Percentiles rank a stretch among this genome's conserved stretches.
These are phyloP conservation scores for Chrysochromulina tobinii DNA, from an alignment of 78 protist genomes.

Conservation along the genomic window DNA sequence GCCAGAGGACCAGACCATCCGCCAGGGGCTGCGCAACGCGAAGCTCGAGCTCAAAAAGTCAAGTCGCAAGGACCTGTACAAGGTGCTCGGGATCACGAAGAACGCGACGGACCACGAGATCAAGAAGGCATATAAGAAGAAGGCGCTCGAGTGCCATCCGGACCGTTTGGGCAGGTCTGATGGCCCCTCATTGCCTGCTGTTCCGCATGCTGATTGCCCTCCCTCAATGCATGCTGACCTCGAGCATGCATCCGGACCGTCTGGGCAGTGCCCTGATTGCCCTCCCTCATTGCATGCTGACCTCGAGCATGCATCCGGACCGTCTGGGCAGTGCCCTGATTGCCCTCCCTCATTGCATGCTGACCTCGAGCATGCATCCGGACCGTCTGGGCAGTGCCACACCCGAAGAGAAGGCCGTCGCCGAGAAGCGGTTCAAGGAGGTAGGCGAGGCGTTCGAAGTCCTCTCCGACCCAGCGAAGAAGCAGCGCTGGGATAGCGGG, in stretches of 20 bases:
- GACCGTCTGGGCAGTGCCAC: not conserved
- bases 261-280: too few species aligned
- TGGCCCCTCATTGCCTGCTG: too few species aligned
- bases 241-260: not conserved
- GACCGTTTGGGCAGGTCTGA: too few species aligned
- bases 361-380: not conserved
- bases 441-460: not conserved
- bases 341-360: too few species aligned
- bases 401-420: not conserved
- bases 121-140: not conserved
- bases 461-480: not conserved
- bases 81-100: not conserved
- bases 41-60: constrained; percentile 15
- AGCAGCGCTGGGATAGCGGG: not conserved
- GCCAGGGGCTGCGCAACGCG: not conserved
- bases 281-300: too few species aligned
- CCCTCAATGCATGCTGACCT: too few species aligned
- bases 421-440: constrained; percentile 2
- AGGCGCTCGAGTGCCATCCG: not conserved
- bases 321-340: too few species aligned
- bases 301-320: not conserved
- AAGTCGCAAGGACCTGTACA: not conserved
- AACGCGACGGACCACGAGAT: not conserved
- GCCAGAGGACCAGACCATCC: not conserved
- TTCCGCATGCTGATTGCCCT: too few species aligned